These are phyloP conservation scores for Fusarium liriodendri DNA, from an alignment of 2,329 filamentous ascomycete genomes.

Conservation along the genomic window DNA sequence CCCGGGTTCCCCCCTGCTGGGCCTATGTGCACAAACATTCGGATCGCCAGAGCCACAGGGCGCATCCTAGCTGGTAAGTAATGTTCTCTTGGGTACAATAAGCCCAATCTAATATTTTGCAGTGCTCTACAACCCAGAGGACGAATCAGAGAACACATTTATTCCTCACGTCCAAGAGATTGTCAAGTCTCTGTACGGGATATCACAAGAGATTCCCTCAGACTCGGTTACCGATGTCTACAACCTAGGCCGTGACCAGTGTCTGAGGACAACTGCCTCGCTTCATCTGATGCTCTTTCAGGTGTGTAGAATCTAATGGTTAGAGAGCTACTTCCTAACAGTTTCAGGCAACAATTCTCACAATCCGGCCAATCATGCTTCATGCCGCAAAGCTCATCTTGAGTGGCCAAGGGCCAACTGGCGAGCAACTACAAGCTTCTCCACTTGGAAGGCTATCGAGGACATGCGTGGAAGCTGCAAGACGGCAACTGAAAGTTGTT, in stretches of 20 bases:
- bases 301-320: constrained; percentile 9
- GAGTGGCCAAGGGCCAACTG: constrained; percentile 36
- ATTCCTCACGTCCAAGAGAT: constrained; percentile 48
- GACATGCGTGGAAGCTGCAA: constrained; percentile 45
- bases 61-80: constrained; percentile 41
- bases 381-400: constrained; percentile 45
- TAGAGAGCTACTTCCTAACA: not conserved
- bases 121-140: constrained; percentile 47
- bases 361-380: constrained; percentile 45
- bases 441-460: constrained; percentile 43
- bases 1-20: constrained; percentile 45
- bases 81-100: too few species aligned
- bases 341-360: constrained; percentile 45
- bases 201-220: constrained; percentile 42
- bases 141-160: constrained; percentile 45
- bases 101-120: not conserved
- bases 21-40: constrained; percentile 45
- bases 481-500: constrained; percentile 43
- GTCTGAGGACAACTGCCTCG: constrained; percentile 46
- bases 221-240: constrained; percentile 40
- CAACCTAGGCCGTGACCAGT: constrained; percentile 41
- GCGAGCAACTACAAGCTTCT: constrained; percentile 38
- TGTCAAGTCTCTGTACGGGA: constrained; percentile 42
- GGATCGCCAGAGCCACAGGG: constrained; percentile 39
- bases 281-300: constrained; percentile 49